A percentile compares a stretch with the other conserved stretches of the same genome.
Evolutionary conservation across 208 protist genomes (phyloP).

Genomic region (Tetramitus jugosus): DNA sequence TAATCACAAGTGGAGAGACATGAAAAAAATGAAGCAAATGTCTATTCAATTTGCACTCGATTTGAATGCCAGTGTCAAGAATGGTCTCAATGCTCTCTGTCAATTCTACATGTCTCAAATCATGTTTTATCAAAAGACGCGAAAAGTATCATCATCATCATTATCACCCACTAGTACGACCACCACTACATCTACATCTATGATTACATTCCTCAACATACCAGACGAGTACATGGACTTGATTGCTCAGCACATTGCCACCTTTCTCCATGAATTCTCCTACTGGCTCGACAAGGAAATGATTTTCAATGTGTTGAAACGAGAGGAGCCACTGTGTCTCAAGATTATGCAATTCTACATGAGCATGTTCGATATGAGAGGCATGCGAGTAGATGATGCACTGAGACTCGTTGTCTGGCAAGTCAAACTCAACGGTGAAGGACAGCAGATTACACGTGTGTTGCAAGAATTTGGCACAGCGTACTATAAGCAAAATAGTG

Average conservation of each 20-base stretch:
- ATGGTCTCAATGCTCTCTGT: too few relatives aligned
- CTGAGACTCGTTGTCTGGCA: background rate
- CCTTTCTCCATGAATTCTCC: background rate
- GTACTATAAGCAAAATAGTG: slow-evolving; percentile 12
- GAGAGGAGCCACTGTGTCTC: background rate
- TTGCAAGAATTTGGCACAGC: slow-evolving; percentile 28
- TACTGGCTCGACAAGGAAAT: background rate
- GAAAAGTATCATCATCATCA: too few relatives aligned
- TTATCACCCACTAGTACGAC: too few relatives aligned
- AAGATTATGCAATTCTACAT: background rate
- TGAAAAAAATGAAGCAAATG: background rate
- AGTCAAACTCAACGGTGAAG: slow-evolving; percentile 38
- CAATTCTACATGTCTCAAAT: too few relatives aligned
- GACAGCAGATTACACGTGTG: slow-evolving; percentile 34
- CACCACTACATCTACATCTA: too few relatives aligned
- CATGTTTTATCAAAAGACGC: too few relatives aligned
- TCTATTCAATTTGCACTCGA: background rate
- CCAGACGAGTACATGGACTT: too few relatives aligned
- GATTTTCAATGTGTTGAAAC: background rate
- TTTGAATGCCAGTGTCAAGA: background rate
- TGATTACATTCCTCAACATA: too few relatives aligned
- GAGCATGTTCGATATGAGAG: background rate
- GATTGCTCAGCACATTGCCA: background rate
- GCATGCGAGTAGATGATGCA: background rate
- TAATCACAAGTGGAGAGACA: background rate